A percentile compares a stretch with the other conserved stretches of the same genome.
phyloP scores from a whole-genome alignment of 345 rosid species.

The Cardiospermum halicacabum region DNA sequence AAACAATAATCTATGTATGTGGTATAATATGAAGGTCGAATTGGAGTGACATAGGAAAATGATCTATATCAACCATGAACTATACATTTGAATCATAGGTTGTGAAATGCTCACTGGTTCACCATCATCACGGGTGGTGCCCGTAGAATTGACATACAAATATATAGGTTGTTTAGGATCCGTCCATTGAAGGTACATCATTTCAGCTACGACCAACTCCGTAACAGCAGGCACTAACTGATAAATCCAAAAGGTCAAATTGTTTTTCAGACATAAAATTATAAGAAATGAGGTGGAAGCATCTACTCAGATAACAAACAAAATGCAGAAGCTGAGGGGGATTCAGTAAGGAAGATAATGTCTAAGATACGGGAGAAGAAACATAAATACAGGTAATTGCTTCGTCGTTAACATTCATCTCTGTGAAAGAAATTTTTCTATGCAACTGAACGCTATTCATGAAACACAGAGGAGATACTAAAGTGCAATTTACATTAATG shows the following conservation, averaged over 20 bases:
- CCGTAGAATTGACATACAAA: conserved; percentile 80
- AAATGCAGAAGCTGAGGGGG: neutral
- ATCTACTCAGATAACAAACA: neutral
- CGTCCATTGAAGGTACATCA: conserved; percentile 80
- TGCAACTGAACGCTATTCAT: too few relatives aligned
- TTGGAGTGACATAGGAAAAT: neutral
- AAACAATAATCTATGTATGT: neutral
- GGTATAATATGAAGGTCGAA: neutral
- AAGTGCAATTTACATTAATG: too few relatives aligned
- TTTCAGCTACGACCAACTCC: conserved; percentile 70
- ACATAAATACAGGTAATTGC: too few relatives aligned
- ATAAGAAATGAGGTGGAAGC: neutral
- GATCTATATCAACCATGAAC: neutral
- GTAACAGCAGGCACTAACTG: conserved; percentile 89
- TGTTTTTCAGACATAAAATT: conserved; percentile 10
- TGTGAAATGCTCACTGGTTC: conserved; percentile 53
- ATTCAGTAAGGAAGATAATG: too few relatives aligned
- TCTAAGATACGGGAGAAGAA: too few relatives aligned
- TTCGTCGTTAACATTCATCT: too few relatives aligned
- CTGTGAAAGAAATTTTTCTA: too few relatives aligned
- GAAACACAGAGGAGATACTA: too few relatives aligned
- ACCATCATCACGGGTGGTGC: conserved; percentile 89
- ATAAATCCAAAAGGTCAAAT: conserved; percentile 18
- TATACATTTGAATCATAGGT: neutral
- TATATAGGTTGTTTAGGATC: conserved; percentile 73